Conservation (phyloP, 2,329 filamentous ascomycete species). For the Aphanocladium album region DNA sequence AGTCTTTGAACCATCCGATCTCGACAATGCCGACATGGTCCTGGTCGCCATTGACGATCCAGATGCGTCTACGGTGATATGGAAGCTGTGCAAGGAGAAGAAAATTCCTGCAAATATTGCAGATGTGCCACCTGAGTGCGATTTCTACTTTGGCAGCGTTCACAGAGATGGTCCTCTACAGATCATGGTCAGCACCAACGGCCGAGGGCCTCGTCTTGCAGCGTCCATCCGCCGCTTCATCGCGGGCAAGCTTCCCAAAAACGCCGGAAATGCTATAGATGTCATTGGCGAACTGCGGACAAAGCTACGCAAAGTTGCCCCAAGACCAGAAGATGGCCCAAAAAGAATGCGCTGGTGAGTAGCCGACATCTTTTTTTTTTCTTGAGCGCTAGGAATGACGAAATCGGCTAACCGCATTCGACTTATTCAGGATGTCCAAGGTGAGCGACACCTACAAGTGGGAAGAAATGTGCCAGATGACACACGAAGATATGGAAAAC, state of each 20-base stretch:
- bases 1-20: constrained; percentile 78
- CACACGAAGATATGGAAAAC: constrained; percentile 76
- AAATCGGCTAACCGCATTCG: constrained; percentile 4
- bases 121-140: constrained; percentile 92
- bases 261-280: constrained; percentile 80
- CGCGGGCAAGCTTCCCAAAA: constrained; percentile 66
- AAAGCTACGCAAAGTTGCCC: constrained; percentile 73
- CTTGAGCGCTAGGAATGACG: background rate
- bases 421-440: constrained; percentile 68
- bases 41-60: constrained; percentile 92
- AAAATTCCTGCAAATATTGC: constrained; percentile 91
- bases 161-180: constrained; percentile 93
- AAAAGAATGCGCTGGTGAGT: constrained; percentile 85
- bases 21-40: constrained; percentile 80
- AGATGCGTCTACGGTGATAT: constrained; percentile 81
- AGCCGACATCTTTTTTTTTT: constrained; percentile 17
- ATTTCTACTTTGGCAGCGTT: constrained; percentile 97
- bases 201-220: constrained; percentile 87
- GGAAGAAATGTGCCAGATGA: constrained; percentile 78
- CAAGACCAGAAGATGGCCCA: constrained; percentile 65
- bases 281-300: constrained; percentile 75
- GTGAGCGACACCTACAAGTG: constrained; percentile 85
- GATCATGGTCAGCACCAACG: constrained; percentile 98
- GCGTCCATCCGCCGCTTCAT: constrained; percentile 82
- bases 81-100: constrained; percentile 84